Percentiles rank a stretch among this genome's conserved stretches.
These are phyloP conservation scores for Penicillium silybi DNA, from an alignment of 495 filamentous ascomycete genomes.

Conservation along the genomic window DNA sequence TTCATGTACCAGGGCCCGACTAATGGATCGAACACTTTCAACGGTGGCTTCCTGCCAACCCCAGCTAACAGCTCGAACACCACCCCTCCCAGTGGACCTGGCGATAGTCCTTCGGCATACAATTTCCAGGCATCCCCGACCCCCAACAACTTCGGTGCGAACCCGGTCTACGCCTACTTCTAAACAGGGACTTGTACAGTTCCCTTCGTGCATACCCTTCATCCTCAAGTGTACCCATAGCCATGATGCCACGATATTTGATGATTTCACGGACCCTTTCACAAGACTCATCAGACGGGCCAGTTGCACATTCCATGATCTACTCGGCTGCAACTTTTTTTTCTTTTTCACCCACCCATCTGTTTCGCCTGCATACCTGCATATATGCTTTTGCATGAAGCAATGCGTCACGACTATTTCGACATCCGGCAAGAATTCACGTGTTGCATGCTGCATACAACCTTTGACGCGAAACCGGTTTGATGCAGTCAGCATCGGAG, in stretches of 20 bases:
- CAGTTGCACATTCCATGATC: constrained; percentile 29
- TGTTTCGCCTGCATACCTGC: constrained; percentile 10
- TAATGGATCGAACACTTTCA: constrained; percentile 23
- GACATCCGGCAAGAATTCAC: constrained; percentile 10
- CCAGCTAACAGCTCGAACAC: constrained; percentile 31
- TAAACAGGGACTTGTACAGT: constrained; percentile 15
- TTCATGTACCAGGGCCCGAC: constrained; percentile 27
- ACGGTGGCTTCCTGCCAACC: constrained; percentile 21
- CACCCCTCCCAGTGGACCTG: constrained; percentile 28
- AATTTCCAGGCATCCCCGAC: constrained; percentile 21
- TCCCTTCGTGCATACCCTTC: constrained; percentile 15
- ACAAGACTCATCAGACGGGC: constrained; percentile 30
- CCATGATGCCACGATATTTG: constrained; percentile 43
- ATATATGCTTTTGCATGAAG: constrained; percentile 15
- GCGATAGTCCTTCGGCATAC: constrained; percentile 29
- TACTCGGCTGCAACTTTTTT: constrained; percentile 26
- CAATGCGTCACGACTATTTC: constrained; percentile 20
- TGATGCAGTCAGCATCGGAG: constrained; percentile 12
- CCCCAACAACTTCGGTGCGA: constrained; percentile 18
- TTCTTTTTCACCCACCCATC: constrained; percentile 11
- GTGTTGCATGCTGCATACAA: constrained; percentile 22
- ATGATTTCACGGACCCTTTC: constrained; percentile 42
- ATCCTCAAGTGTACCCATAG: constrained; percentile 42
- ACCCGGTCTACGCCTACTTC: constrained; percentile 32
- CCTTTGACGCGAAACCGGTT: constrained; percentile 13